Evolutionary conservation across 2,329 filamentous ascomycete genomes (phyloP).

Genomic region (Emmonsiellopsis sp.): DNA sequence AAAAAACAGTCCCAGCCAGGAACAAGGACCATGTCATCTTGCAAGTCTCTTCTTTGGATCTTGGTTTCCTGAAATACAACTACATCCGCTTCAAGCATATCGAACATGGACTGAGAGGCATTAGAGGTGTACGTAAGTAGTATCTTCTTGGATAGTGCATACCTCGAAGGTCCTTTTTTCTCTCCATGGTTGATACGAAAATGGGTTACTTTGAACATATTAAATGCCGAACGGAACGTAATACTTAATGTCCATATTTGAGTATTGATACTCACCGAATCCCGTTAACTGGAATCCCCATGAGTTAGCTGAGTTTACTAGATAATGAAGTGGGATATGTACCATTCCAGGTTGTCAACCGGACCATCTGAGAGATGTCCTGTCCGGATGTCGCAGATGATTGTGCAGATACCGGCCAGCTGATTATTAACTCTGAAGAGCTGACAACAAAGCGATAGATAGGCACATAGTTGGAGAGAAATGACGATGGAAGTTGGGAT

Average conservation of each 20-base stretch:
- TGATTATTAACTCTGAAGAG: too few relatives aligned
- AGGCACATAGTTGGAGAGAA: too few relatives aligned
- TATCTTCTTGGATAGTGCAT: constrained; percentile 9
- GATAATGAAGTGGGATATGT: constrained; percentile 18
- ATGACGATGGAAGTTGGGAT: too few relatives aligned
- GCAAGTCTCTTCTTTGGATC: constrained; percentile 84
- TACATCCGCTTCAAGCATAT: constrained; percentile 84
- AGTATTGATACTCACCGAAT: constrained; percentile 49
- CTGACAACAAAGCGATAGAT: too few relatives aligned
- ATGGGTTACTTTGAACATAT: constrained; percentile 57
- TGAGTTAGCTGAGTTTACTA: constrained; percentile 16
- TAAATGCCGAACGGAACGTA: not conserved
- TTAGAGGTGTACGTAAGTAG: not conserved
- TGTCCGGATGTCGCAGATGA: not conserved
- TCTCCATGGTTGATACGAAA: constrained; percentile 76
- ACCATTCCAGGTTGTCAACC: constrained; percentile 86
- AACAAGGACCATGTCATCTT: constrained; percentile 91
- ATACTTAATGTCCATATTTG: not conserved
- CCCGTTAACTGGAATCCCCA: constrained; percentile 57
- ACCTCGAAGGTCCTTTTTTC: constrained; percentile 62
- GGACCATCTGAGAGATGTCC: constrained; percentile 34
- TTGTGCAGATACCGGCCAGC: too few relatives aligned
- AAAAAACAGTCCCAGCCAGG: constrained; percentile 96
- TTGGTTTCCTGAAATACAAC: constrained; percentile 94
- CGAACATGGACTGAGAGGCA: constrained; percentile 62